phyloP scores from a whole-genome alignment of 2,329 filamentous ascomycete species.

The Epichloe typhina region DNA sequence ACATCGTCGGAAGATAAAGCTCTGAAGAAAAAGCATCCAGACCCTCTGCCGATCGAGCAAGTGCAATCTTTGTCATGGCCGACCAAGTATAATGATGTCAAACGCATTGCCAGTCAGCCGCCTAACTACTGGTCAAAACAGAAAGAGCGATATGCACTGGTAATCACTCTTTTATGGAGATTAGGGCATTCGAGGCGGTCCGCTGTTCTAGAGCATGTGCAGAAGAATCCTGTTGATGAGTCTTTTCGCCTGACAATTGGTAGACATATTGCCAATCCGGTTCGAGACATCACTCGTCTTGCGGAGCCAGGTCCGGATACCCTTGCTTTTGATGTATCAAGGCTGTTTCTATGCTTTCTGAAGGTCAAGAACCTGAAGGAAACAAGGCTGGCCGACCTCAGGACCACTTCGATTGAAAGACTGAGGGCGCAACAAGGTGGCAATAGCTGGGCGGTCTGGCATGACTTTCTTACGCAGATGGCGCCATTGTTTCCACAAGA shows the following conservation, averaged over 20 bases:
- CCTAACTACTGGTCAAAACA: conserved; percentile 14
- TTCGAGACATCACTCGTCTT: conserved; percentile 7
- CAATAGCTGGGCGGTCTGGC: conserved; percentile 13
- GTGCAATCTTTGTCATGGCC: background rate
- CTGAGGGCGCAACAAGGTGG: conserved; percentile 10
- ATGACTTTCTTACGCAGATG: conserved; percentile 15
- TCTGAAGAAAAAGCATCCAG: background rate
- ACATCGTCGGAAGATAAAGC: background rate
- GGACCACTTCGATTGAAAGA: conserved; percentile 6
- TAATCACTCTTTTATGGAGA: conserved; percentile 18
- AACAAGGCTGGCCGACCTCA: conserved; percentile 2
- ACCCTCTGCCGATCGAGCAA: background rate
- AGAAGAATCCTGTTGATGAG: conserved; percentile 8
- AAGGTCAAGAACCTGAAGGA: conserved; percentile 14
- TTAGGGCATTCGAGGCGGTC: conserved; percentile 17
- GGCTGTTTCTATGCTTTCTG: conserved; percentile 18
- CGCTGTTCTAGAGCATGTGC: conserved; percentile 14
- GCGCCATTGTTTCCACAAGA: conserved; percentile 18
- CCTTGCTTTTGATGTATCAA: conserved; percentile 17
- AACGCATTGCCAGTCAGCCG: conserved; percentile 10
- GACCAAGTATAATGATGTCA: conserved; percentile 4
- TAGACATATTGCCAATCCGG: conserved; percentile 7
- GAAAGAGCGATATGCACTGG: conserved; percentile 17
- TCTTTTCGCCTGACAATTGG: conserved; percentile 4
- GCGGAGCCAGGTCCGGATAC: conserved; percentile 5